These are phyloP conservation scores for Phytophthora vignae DNA, from an alignment of 352 stramenopile species.

Conservation along the genomic window DNA sequence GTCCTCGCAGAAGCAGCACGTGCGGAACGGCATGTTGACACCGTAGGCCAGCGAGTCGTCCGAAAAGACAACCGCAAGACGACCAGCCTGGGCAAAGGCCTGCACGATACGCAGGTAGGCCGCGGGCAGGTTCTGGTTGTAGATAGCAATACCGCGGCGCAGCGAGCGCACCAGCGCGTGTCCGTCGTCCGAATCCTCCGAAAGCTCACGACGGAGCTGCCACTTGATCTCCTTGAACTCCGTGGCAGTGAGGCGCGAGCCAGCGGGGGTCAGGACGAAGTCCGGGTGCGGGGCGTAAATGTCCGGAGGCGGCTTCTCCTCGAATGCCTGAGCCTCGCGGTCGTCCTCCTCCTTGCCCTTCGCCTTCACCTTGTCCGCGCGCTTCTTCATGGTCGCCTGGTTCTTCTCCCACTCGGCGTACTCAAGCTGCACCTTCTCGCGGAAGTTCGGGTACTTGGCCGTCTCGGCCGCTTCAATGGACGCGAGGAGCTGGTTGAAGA, in stretches of 20 bases:
- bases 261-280: conserved; percentile 95
- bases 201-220: conserved; percentile 84
- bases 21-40: conserved; percentile 99
- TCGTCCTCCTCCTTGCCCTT: conserved; percentile 92
- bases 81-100: conserved; percentile 96
- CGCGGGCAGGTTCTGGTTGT: conserved; percentile 97
- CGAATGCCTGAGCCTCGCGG: conserved; percentile 83
- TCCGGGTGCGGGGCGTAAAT: conserved; percentile 98
- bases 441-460: conserved; percentile 86
- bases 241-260: conserved; percentile 94
- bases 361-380: conserved; percentile 93
- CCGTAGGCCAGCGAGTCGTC: conserved; percentile 98
- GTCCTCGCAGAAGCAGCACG: conserved; percentile 98
- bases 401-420: conserved; percentile 88
- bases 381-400: conserved; percentile 93
- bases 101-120: conserved; percentile 97
- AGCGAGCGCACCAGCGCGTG: conserved; percentile 89
- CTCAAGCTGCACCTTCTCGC: conserved; percentile 95
- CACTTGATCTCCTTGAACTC: conserved; percentile 92
- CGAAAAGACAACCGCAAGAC: conserved; percentile 98
- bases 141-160: conserved; percentile 98
- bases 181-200: conserved; percentile 83
- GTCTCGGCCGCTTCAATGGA: conserved; percentile 81
- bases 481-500: conserved; percentile 83
- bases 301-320: conserved; percentile 89